phyloP scores from a whole-genome alignment of 2,329 filamentous ascomycete genomes.

The Sclerotinia borealis region DNA sequence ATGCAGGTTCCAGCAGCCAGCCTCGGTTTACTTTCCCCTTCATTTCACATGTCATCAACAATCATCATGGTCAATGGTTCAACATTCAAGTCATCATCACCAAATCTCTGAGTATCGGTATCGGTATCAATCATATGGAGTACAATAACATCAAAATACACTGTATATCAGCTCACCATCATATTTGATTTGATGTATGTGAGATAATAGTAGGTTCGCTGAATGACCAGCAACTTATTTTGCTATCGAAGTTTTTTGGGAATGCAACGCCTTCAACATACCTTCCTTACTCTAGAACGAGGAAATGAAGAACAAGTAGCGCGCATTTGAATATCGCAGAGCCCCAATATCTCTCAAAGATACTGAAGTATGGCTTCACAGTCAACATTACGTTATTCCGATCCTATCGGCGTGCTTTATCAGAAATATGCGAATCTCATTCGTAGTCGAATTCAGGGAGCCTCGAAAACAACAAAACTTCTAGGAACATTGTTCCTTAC shows the following conservation, averaged over 20 bases:
- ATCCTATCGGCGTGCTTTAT: conserved; percentile 59
- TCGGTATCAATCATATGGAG: neutral
- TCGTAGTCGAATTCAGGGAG: conserved; percentile 50
- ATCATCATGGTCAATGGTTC: neutral
- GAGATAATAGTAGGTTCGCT: neutral
- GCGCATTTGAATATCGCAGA: conserved; percentile 2
- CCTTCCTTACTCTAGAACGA: neutral
- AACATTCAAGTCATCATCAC: neutral
- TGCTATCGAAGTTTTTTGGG: neutral
- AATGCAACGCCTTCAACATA: conserved; percentile 5
- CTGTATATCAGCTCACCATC: neutral
- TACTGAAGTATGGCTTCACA: conserved; percentile 68
- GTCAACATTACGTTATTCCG: conserved; percentile 72
- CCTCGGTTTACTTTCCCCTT: conserved; percentile 6
- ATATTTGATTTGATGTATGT: conserved; percentile 1
- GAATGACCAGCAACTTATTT: neutral
- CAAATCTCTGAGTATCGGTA: neutral
- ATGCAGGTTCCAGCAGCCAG: conserved; percentile 2
- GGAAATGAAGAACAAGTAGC: conserved; percentile 9
- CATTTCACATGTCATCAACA: conserved; percentile 6
- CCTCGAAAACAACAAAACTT: conserved; percentile 65
- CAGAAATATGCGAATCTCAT: conserved; percentile 52
- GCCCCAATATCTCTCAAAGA: neutral
- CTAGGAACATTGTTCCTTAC: conserved; percentile 70
- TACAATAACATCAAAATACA: neutral